These are phyloP conservation scores for Panicum hallii DNA, from an alignment of 202 grass and related monocot genomes.

Conservation along the genomic window DNA sequence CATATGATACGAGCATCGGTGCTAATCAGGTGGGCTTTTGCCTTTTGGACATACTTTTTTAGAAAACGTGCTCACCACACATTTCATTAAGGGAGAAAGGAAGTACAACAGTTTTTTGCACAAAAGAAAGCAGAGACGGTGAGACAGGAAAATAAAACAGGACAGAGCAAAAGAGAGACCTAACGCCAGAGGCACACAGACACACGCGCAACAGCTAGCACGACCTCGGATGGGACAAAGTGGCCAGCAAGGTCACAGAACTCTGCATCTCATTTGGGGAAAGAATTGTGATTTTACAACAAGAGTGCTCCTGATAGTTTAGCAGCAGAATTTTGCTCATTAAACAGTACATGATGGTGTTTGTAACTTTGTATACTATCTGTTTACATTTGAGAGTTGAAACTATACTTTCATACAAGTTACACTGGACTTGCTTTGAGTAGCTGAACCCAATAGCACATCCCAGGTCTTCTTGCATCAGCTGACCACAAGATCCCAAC, in stretches of 20 bases:
- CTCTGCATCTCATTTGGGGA: neutral
- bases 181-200: neutral
- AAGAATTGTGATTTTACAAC: slow-evolving; percentile 9
- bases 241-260: neutral
- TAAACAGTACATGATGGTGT: slow-evolving; percentile 23
- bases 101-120: too few relatives aligned
- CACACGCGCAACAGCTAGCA: neutral
- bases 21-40: too few relatives aligned
- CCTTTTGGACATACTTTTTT: neutral
- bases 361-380: slow-evolving; percentile 37
- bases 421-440: slow-evolving; percentile 9
- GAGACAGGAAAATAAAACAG: neutral
- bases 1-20: neutral
- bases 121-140: neutral
- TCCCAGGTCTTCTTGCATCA: neutral
- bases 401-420: slow-evolving; percentile 35
- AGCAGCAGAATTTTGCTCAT: neutral
- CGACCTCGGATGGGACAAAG: neutral
- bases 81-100: neutral
- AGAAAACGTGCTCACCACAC: neutral
- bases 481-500: neutral
- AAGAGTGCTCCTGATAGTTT: neutral
- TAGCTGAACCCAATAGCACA: neutral
- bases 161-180: neutral
- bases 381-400: slow-evolving; percentile 25